Evolutionary conservation across 495 filamentous ascomycete genomes (phyloP).

Genomic region (Jackrogersella minutella): DNA sequence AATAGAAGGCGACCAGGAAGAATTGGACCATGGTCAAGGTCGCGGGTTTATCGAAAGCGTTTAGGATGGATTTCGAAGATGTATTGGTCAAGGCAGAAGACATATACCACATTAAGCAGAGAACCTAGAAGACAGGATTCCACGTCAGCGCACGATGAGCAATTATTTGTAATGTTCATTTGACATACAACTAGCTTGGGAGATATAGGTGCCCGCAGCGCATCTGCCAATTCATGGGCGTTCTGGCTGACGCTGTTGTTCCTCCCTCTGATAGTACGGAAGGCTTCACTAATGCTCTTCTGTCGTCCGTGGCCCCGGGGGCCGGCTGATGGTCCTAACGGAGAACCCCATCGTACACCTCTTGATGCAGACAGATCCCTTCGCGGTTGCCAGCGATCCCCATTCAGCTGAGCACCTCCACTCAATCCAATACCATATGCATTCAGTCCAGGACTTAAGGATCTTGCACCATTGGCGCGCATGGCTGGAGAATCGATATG

Average conservation of each 20-base stretch:
- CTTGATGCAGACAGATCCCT: constrained; percentile 55
- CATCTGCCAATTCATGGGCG: constrained; percentile 91
- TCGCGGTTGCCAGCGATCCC: constrained; percentile 61
- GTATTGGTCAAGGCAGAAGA: constrained; percentile 96
- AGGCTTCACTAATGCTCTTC: constrained; percentile 86
- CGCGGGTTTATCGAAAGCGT: constrained; percentile 87
- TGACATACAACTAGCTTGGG: constrained; percentile 81
- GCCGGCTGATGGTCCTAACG: constrained; percentile 46
- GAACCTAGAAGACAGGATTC: constrained; percentile 59
- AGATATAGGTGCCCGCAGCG: constrained; percentile 88
- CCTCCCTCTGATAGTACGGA: constrained; percentile 78
- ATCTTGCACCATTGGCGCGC: constrained; percentile 41
- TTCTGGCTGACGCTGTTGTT: constrained; percentile 87
- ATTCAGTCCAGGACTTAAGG: constrained; percentile 49
- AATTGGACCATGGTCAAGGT: constrained; percentile 97
- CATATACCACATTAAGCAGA: constrained; percentile 91
- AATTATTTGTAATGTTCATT: constrained; percentile 20
- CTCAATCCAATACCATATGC: constrained; percentile 45
- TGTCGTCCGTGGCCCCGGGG: constrained; percentile 67
- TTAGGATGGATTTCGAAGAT: constrained; percentile 96
- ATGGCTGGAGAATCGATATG: constrained; percentile 52
- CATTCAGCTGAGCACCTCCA: constrained; percentile 43
- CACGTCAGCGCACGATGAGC: constrained; percentile 19
- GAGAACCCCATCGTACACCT: constrained; percentile 57
- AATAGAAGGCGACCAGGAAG: constrained; percentile 89